Evolutionary conservation across 352 stramenopile genomes (phyloP).

Genomic region (Phytophthora citrophthora): DNA sequence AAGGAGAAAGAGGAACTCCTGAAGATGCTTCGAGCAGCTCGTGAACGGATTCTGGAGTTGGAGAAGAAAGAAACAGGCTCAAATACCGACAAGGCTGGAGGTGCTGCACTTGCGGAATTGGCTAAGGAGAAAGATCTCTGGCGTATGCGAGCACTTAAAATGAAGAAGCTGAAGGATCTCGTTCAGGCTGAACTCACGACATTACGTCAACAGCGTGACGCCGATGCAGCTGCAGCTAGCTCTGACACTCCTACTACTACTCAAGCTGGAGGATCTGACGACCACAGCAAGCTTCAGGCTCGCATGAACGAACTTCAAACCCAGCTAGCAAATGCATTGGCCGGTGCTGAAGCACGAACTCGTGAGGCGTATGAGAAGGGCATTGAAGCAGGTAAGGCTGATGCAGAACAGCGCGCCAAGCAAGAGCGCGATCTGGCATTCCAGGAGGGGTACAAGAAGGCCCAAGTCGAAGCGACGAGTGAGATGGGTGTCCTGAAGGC

Average conservation of each 20-base stretch:
- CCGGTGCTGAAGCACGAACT: slow-evolving; percentile 35
- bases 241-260: background rate
- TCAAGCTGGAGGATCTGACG: slow-evolving; percentile 14
- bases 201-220: slow-evolving; percentile 40
- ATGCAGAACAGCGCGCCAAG: slow-evolving; percentile 43
- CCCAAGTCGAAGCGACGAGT: slow-evolving; percentile 31
- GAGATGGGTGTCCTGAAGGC: slow-evolving; percentile 53
- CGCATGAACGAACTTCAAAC: slow-evolving; percentile 44
- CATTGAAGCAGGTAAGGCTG: slow-evolving; percentile 38
- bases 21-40: slow-evolving; percentile 23
- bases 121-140: slow-evolving; percentile 78
- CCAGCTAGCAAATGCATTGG: slow-evolving; percentile 42
- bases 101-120: slow-evolving; percentile 21
- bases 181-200: slow-evolving; percentile 61
- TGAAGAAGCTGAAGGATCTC: slow-evolving; percentile 86
- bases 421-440: slow-evolving; percentile 40
- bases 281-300: slow-evolving; percentile 37
- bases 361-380: slow-evolving; percentile 57
- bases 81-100: slow-evolving; percentile 2
- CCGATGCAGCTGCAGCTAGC: slow-evolving; percentile 9
- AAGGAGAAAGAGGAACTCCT: slow-evolving; percentile 42
- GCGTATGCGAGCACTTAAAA: slow-evolving; percentile 81
- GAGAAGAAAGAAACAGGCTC: slow-evolving; percentile 18
- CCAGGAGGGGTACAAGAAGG: slow-evolving; percentile 48
- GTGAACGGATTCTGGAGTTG: slow-evolving; percentile 28